Evolutionary conservation across 371 early-diverging fungal species (phyloP).

Genomic region (Mucor racemosus): DNA sequence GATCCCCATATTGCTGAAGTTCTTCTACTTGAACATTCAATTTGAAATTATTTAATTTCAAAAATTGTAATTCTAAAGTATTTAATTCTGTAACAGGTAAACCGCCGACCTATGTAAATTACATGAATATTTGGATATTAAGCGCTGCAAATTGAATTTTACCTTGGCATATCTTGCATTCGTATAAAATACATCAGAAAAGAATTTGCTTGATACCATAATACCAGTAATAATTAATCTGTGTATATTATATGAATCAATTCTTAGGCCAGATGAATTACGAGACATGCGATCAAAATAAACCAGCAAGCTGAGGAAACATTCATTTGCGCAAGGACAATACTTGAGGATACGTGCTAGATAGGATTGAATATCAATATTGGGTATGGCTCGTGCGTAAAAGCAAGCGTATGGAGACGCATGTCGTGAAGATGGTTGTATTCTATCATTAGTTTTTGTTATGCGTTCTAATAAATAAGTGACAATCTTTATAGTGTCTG

Average conservation of each 20-base stretch:
- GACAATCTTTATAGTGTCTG: constrained; percentile 50
- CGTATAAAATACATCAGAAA: constrained; percentile 86
- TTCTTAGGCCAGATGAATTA: constrained; percentile 56
- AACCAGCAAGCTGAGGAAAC: constrained; percentile 70
- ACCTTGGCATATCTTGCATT: constrained; percentile 84
- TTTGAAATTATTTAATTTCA: constrained; percentile 71
- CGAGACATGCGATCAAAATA: constrained; percentile 75
- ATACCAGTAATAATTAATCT: constrained; percentile 81
- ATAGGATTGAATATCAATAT: constrained; percentile 70
- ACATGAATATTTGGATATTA: constrained; percentile 23
- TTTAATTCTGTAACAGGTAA: constrained; percentile 90
- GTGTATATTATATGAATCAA: constrained; percentile 86
- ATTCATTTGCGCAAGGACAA: constrained; percentile 47
- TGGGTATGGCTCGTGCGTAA: constrained; percentile 72
- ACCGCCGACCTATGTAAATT: constrained; percentile 83
- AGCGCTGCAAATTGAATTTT: background rate
- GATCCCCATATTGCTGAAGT: constrained; percentile 81
- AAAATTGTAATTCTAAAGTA: constrained; percentile 85
- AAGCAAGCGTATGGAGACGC: constrained; percentile 46
- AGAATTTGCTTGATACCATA: constrained; percentile 80
- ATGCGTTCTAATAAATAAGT: constrained; percentile 46
- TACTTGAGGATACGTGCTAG: constrained; percentile 72
- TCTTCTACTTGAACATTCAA: constrained; percentile 74
- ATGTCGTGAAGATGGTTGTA: constrained; percentile 9
- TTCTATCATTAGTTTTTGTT: constrained; percentile 49